Evolutionary conservation across 768 basidiomycete species (phyloP).

Genomic region (Rickenella mellea): DNA sequence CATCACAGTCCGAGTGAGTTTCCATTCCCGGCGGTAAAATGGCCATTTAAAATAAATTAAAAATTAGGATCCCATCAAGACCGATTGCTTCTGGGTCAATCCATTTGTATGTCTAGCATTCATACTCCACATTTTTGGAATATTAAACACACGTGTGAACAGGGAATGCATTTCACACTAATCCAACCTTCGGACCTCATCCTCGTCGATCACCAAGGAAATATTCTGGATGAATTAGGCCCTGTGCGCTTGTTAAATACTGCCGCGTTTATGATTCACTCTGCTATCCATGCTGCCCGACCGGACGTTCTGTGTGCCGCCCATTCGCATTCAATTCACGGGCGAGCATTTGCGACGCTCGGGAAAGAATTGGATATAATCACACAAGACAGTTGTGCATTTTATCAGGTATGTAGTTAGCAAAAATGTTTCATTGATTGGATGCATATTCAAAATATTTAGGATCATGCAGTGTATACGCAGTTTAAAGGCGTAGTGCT

Average conservation of each 20-base stretch:
- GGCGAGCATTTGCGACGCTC: constrained; percentile 28
- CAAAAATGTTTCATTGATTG: background rate
- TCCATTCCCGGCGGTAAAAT: constrained; percentile 5
- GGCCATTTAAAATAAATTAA: background rate
- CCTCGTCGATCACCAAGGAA: constrained; percentile 31
- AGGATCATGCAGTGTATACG: constrained; percentile 21
- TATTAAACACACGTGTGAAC: background rate
- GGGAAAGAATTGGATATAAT: constrained; percentile 21
- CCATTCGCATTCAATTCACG: constrained; percentile 24
- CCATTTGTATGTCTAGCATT: constrained; percentile 24
- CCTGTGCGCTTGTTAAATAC: constrained; percentile 24
- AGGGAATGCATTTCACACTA: constrained; percentile 36
- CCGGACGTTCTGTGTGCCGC: constrained; percentile 26
- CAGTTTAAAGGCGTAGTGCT: constrained; percentile 26
- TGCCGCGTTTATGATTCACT: constrained; percentile 29
- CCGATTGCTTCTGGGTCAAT: constrained; percentile 40
- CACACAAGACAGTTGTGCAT: constrained; percentile 24
- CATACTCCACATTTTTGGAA: background rate
- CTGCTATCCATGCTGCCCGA: constrained; percentile 23
- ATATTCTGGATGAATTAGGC: constrained; percentile 23
- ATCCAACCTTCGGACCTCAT: constrained; percentile 35
- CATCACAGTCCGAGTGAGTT: constrained; percentile 33
- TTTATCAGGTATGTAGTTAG: constrained; percentile 16
- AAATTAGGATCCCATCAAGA: constrained; percentile 26
- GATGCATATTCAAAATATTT: background rate